These are phyloP conservation scores for Aspergillus egyptiacus DNA, from an alignment of 495 filamentous ascomycete genomes.

Conservation along the genomic window DNA sequence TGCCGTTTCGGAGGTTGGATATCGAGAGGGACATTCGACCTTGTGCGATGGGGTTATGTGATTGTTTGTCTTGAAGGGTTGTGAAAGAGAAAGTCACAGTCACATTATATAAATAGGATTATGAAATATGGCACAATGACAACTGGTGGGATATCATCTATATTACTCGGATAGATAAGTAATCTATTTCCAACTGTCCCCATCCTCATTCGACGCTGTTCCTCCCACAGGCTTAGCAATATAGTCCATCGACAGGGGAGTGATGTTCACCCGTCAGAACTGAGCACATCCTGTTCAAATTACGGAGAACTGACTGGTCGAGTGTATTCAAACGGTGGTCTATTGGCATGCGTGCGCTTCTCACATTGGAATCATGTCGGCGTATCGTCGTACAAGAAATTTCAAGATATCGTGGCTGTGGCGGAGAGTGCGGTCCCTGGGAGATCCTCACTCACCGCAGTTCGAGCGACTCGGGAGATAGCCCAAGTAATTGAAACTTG, in stretches of 20 bases:
- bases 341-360: background rate
- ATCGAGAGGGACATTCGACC: slow-evolving; percentile 27
- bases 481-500: too few species aligned
- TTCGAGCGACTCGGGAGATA: too few species aligned
- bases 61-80: slow-evolving; percentile 14
- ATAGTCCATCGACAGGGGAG: too few species aligned
- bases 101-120: background rate
- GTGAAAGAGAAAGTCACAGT: background rate
- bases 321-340: background rate
- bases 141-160: slow-evolving; percentile 5
- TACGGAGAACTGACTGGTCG: background rate
- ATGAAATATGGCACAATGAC: slow-evolving; percentile 3
- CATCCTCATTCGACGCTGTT: background rate
- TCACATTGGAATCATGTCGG: slow-evolving; percentile 2
- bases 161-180: background rate
- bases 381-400: slow-evolving; percentile 5
- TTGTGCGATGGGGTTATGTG: slow-evolving; percentile 27
- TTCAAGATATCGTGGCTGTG: background rate
- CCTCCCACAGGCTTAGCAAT: too few species aligned
- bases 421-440: background rate
- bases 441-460: too few species aligned
- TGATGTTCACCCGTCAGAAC: background rate
- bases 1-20: slow-evolving; percentile 22
- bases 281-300: too few species aligned
- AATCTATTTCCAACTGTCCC: background rate